Percentiles rank a stretch among this genome's conserved stretches.
Conservation (phyloP, 805 yeast species). For the Saccharomycopsis fibuligera region DNA sequence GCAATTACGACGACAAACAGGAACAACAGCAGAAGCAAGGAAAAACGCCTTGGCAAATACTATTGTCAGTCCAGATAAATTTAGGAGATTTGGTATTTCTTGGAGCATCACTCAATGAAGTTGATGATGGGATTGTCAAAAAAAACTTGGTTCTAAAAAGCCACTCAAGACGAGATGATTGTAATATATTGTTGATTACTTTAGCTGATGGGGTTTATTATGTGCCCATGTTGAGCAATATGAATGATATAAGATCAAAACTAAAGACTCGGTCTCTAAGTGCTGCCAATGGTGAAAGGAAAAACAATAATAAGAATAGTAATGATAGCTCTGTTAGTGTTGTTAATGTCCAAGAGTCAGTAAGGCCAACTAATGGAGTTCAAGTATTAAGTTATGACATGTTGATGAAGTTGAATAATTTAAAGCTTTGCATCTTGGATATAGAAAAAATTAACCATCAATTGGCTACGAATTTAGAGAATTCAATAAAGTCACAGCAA, state of each 20-base stretch:
- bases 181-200: conserved; percentile 24
- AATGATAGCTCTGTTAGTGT: no score
- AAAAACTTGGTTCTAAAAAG: background rate
- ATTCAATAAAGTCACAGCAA: background rate
- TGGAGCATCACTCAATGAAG: background rate
- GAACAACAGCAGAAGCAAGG: no score
- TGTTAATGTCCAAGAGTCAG: no score
- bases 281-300: background rate
- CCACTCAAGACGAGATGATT: conserved; percentile 12
- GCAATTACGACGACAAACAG: no score
- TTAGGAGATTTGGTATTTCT: conserved; percentile 3
- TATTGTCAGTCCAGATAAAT: background rate
- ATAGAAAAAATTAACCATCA: conserved; percentile 21
- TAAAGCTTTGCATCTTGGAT: conserved; percentile 32
- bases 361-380: conserved; percentile 17
- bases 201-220: conserved; percentile 28
- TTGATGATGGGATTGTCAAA: background rate
- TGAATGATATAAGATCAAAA: conserved; percentile 5
- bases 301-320: background rate
- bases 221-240: conserved; percentile 13
- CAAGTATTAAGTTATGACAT: conserved; percentile 32
- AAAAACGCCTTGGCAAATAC: background rate
- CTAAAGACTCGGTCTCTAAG: background rate
- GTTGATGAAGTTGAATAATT: conserved; percentile 33
- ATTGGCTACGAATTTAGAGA: conserved; percentile 1